phyloP scores from a whole-genome alignment of 2,329 filamentous ascomycete species.

The Acrocalymma vagum region DNA sequence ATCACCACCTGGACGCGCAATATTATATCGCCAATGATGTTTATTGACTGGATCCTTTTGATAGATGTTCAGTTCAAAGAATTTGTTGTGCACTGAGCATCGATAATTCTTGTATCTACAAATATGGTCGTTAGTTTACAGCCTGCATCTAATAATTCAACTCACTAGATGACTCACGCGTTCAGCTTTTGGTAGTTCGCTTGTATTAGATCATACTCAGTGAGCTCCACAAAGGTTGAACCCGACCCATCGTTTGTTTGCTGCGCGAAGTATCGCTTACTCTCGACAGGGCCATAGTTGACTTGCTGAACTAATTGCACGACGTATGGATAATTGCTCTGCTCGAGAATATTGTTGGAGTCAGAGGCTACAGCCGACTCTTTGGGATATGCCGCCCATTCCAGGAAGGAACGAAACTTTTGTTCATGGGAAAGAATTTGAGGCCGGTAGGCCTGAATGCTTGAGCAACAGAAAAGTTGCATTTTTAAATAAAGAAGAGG shows the following conservation, averaged over 20 bases:
- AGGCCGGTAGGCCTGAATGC: too few species aligned
- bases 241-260: slow-evolving; percentile 6
- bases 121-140: neutral
- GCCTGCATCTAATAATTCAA: neutral
- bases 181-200: slow-evolving; percentile 58
- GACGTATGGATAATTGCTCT: slow-evolving; percentile 24
- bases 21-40: slow-evolving; percentile 56
- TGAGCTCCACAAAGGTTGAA: slow-evolving; percentile 47
- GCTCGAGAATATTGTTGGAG: too few species aligned
- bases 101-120: slow-evolving; percentile 59
- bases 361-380: slow-evolving; percentile 5
- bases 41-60: slow-evolving; percentile 56
- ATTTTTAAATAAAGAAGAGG: too few species aligned
- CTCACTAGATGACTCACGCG: slow-evolving; percentile 41
- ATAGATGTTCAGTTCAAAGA: slow-evolving; percentile 61
- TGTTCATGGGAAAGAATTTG: slow-evolving; percentile 24
- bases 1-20: slow-evolving; percentile 50
- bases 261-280: slow-evolving; percentile 53
- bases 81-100: slow-evolving; percentile 54
- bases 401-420: slow-evolving; percentile 33
- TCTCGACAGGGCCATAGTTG: slow-evolving; percentile 56
- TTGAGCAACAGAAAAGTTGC: too few species aligned
- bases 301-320: slow-evolving; percentile 57
- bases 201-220: slow-evolving; percentile 49
- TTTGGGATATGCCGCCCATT: slow-evolving; percentile 42